Evolutionary conservation across 1,284 basidiomycete genomes (phyloP).

Genomic region (Heliocybe sulcata): DNA sequence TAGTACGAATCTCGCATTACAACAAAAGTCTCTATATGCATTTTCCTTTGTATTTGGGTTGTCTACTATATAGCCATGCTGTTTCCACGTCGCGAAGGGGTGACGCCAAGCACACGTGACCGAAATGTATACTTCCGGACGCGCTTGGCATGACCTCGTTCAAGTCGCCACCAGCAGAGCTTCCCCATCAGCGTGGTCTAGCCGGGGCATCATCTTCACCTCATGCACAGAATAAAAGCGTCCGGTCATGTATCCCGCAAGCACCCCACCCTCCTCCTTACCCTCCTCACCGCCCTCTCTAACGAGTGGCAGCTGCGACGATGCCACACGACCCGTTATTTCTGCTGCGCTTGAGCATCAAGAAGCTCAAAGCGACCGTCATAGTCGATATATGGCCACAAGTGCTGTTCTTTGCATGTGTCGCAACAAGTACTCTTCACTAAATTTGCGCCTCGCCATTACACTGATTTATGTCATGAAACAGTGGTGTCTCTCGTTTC

Average conservation of each 20-base stretch:
- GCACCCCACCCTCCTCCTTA: not conserved
- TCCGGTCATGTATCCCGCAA: not conserved
- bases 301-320: too few species aligned
- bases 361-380: slow-evolving; percentile 54
- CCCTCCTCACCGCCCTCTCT: too few species aligned
- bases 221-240: too few species aligned
- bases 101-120: not conserved
- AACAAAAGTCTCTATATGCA: slow-evolving; percentile 2
- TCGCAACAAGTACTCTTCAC: slow-evolving; percentile 42
- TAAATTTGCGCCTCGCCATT: not conserved
- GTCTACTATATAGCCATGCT: not conserved
- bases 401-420: slow-evolving; percentile 42
- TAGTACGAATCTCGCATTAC: slow-evolving; percentile 2
- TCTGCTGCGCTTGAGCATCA: slow-evolving; percentile 32
- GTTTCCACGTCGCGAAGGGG: not conserved
- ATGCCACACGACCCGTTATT: slow-evolving; percentile 33
- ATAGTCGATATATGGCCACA: slow-evolving; percentile 61
- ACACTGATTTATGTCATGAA: not conserved
- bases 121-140: not conserved
- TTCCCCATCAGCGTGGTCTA: not conserved
- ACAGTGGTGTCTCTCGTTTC: slow-evolving; percentile 49
- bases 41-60: not conserved
- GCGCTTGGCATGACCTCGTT: not conserved
- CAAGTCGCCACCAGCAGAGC: not conserved
- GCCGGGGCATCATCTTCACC: not conserved